These are phyloP conservation scores for Salix udensis DNA, from an alignment of 345 rosid genomes.

Conservation along the genomic window DNA sequence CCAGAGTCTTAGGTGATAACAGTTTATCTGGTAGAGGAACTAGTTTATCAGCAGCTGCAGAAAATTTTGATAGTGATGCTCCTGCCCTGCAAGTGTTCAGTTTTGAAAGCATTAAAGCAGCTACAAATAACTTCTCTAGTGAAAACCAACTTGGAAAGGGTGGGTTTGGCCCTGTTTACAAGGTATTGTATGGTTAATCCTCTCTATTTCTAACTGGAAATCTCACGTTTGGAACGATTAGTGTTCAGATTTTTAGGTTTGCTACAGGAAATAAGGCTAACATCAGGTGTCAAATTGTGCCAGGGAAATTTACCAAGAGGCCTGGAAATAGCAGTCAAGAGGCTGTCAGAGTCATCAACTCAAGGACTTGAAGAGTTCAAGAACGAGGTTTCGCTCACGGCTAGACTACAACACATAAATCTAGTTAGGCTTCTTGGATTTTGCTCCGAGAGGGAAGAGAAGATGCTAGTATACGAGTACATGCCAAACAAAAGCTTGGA, in stretches of 20 bases:
- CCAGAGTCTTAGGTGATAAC: too few species aligned
- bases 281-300: not conserved
- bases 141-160: constrained; percentile 43
- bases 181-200: constrained; percentile 13
- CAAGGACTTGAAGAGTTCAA: constrained; percentile 40
- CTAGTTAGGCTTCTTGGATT: constrained; percentile 31
- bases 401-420: constrained; percentile 45
- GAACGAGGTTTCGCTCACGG: constrained; percentile 38
- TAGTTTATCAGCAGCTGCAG: not conserved
- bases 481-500: constrained; percentile 25
- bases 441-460: constrained; percentile 36
- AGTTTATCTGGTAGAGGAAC: not conserved
- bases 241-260: too few species aligned
- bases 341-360: constrained; percentile 34
- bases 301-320: constrained; percentile 31
- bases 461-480: constrained; percentile 38
- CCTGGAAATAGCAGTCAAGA: constrained; percentile 45
- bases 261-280: too few species aligned
- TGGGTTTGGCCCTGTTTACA: constrained; percentile 48
- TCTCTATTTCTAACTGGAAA: too few species aligned
- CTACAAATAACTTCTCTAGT: constrained; percentile 36
- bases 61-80: constrained; percentile 12
- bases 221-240: too few species aligned
- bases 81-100: constrained; percentile 25
- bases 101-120: constrained; percentile 23